Evolutionary conservation across 805 yeast species (phyloP).

Genomic region (Cephaloascus albidus): DNA sequence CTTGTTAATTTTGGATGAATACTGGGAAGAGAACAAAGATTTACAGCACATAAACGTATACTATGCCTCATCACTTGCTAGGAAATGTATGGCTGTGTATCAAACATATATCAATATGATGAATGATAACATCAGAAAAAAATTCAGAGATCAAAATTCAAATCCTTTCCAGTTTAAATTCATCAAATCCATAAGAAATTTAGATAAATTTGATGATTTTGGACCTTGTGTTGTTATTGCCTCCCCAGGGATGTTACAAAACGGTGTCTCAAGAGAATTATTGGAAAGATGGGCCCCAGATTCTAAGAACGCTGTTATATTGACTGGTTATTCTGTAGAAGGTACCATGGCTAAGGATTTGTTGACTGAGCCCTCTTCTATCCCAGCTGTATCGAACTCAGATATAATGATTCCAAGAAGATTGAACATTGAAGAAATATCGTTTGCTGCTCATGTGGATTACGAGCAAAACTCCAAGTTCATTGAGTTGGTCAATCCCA

Average conservation of each 20-base stretch:
- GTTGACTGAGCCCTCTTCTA: conserved; percentile 82
- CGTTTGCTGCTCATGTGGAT: conserved; percentile 99
- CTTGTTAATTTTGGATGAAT: conserved; percentile 83
- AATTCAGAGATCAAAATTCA: conserved; percentile 65
- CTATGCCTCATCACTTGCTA: conserved; percentile 88
- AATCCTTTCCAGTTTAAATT: conserved; percentile 90
- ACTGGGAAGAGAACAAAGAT: conserved; percentile 82
- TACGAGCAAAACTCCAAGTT: conserved; percentile 88
- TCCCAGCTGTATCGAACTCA: conserved; percentile 74
- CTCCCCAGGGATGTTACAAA: conserved; percentile 97
- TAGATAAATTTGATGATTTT: conserved; percentile 83
- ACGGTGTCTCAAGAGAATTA: conserved; percentile 86
- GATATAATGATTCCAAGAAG: conserved; percentile 83
- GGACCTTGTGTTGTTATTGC: conserved; percentile 97
- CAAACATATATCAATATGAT: conserved; percentile 95
- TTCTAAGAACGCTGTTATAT: conserved; percentile 73
- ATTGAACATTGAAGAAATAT: conserved; percentile 80
- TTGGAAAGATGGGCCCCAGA: conserved; percentile 98
- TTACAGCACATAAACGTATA: conserved; percentile 75
- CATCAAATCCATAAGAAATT: conserved; percentile 66
- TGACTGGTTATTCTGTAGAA: conserved; percentile 97
- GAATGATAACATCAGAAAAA: conserved; percentile 82
- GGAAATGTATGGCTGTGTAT: conserved; percentile 94
- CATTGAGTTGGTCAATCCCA: conserved; percentile 81
- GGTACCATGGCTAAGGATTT: conserved; percentile 95